Conservation (phyloP, 2,329 filamentous ascomycete species). For the Elsinoe batatas region DNA sequence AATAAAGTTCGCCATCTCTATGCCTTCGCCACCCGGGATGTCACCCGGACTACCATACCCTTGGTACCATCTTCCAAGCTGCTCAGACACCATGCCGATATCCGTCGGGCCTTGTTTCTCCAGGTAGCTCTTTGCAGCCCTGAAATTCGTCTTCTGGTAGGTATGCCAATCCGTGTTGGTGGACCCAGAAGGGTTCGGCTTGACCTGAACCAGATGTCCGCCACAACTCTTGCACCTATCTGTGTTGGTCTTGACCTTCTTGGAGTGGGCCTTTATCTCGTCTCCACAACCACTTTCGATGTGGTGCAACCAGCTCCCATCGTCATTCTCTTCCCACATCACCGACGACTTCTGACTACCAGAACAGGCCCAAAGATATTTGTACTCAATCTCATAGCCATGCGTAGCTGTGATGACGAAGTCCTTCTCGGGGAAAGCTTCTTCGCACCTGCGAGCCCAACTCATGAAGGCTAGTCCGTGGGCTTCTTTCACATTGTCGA, state of each 20-base stretch:
- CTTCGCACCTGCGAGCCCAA: constrained; percentile 54
- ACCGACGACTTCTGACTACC: background rate
- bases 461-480: constrained; percentile 76
- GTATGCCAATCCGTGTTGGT: background rate
- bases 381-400: constrained; percentile 80
- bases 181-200: constrained; percentile 50
- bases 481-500: constrained; percentile 61
- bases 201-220: constrained; percentile 58
- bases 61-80: background rate
- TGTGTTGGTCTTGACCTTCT: constrained; percentile 63
- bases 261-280: constrained; percentile 75
- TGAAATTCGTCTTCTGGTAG: background rate
- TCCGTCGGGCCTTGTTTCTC: background rate
- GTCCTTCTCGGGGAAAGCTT: constrained; percentile 49
- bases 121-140: background rate
- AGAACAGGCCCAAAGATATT: constrained; percentile 75
- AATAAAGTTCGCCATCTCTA: background rate
- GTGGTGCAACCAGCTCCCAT: background rate
- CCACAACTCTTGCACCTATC: constrained; percentile 73
- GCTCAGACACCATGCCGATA: background rate
- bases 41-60: background rate
- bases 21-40: background rate
- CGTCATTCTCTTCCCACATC: background rate
- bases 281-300: constrained; percentile 44
- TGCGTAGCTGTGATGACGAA: constrained; percentile 83